Base-by-base conservation (phyloP, 2,329 filamentous ascomycete genomes). In the Lizonia empirigonia region DNA sequence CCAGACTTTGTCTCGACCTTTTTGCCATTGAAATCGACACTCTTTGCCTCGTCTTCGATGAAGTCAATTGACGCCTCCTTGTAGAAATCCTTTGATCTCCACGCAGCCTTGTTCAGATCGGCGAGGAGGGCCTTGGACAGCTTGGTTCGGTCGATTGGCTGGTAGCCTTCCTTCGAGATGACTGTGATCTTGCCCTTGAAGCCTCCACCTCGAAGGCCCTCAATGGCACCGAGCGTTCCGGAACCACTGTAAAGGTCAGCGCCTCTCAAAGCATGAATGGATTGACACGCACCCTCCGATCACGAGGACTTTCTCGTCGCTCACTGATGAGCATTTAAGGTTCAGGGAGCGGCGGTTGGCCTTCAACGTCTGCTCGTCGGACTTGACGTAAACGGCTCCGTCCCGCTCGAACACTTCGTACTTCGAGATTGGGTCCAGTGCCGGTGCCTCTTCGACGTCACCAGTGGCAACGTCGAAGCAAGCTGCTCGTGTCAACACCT, bases 401-500 rank as follows among this genome's bases (percentile, higher is more conserved):
- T 94, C 85, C 67, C 88, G 91, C 72, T 96, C 87, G 24, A 85
- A 78, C 24, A 97, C 79, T 44, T 90, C 85, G 77, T 95, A 99
- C 41, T 87, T 87, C 36, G 89, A 83, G 20, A 99, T 78, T n/a
- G 89, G 82, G 66, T 97, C 91, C 20, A 96, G 83, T 2, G 90
- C 94, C 0, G 94, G 94, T 0, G 93, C 92, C 69, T 97, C 91
- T 76, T 99, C 94, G 52, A 97, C 89, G 65, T 99, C 94, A 44
- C 94, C 94, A 5, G 89, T 95, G 48, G 83, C 82, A 57, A 90
- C 85, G 57, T 91, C 94, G 78, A 97, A 99, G 79, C 94, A 99
- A 50, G 94, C 94, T 92, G 30, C 19, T 58, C 33, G 7, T 2
- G 38, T 52, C 19, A 26, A 15, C 15, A 40, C 64, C 5, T 34